Conservation (phyloP, 441 rosid species). For the Jatropha multifida region DNA sequence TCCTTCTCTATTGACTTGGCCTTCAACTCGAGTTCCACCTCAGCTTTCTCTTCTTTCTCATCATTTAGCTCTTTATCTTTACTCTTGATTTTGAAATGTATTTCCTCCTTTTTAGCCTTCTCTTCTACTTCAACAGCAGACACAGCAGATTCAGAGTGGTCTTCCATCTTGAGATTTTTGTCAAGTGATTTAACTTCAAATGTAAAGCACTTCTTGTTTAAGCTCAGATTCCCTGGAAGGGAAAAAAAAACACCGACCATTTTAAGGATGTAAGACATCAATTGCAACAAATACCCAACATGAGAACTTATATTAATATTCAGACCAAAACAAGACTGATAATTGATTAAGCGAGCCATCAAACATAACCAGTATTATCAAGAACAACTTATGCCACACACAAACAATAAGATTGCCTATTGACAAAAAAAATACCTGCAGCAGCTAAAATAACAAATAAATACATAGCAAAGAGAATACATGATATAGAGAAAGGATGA, state of each 20-base stretch:
- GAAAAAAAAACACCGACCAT: background rate
- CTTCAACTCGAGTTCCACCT: slow-evolving; percentile 50
- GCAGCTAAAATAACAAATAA: background rate
- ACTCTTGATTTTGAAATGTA: slow-evolving; percentile 47
- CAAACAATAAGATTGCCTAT: background rate
- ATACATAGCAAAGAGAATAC: background rate
- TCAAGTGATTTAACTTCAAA: slow-evolving; percentile 20
- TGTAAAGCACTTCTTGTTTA: slow-evolving; percentile 18
- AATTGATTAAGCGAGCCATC: background rate
- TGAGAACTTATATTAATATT: background rate
- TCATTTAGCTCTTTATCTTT: slow-evolving; percentile 33
- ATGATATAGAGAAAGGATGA: background rate
- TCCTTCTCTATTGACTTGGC: slow-evolving; percentile 52
- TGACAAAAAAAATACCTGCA: background rate
- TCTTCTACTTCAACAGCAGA: slow-evolving; percentile 30
- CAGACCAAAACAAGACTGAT: background rate
- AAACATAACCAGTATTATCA: background rate
- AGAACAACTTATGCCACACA: background rate
- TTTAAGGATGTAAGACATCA: background rate
- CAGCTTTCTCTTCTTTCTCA: slow-evolving; percentile 37
- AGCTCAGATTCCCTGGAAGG: slow-evolving; percentile 26
- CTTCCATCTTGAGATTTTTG: slow-evolving; percentile 30
- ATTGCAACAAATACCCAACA: slow-evolving; percentile 7
- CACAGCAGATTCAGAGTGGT: slow-evolving; percentile 28
- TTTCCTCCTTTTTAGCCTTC: slow-evolving; percentile 46